Evolutionary conservation across 371 early-diverging fungal genomes (phyloP), one percentile per base, ranked within the genome.

Genomic region (Mortierella sp.): DNA sequence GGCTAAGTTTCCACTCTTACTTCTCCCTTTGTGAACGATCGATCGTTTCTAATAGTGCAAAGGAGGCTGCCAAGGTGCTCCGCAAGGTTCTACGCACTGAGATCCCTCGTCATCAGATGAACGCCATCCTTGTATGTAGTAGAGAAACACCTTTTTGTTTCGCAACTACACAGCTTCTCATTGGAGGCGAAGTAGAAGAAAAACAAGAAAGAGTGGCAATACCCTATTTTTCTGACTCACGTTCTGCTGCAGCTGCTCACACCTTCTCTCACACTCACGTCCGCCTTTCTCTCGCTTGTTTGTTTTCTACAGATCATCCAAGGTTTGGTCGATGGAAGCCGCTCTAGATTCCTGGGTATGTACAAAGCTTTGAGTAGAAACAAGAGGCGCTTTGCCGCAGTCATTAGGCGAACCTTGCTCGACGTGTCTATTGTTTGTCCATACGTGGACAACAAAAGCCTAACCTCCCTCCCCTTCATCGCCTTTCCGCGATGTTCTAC

Each of bases 321-420:
- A 55, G 76, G 67, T 37, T 40, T 82, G 46, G 71, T 82, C 16
- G 76, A 79, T 19, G 69, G 79, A 26, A 79, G 79, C 28, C 76
- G 79, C n/a, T 75, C 79, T 19, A 78, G 71, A 21, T 82, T 79
- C 53, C 73, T 74, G 53, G 83, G 83, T 82, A 73, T 13, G 13
- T 46, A 46, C 48, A 46, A 59, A 31, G 14, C 57, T 31, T 31
- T 16, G 43, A 40, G 43, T 40, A 59, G 16, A 59, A 4, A 48
- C 24, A n/a, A 50, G 13, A 40, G 26, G 28, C 8, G 19, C 8
- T 3, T 4, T 26, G 6, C 59, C 21, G 43, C 64, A 64, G 64
- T 64, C 37, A 64, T 9, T 14, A 19, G 16, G 24, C 28, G 21
- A 16, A 9, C 37, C 21, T 6, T 9, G 9, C 9, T 24, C 40